Evolutionary conservation across 106 monocot genomes (phyloP), one percentile per base, ranked within the genome.

Genomic region (Phalaenopsis aphrodite): DNA sequence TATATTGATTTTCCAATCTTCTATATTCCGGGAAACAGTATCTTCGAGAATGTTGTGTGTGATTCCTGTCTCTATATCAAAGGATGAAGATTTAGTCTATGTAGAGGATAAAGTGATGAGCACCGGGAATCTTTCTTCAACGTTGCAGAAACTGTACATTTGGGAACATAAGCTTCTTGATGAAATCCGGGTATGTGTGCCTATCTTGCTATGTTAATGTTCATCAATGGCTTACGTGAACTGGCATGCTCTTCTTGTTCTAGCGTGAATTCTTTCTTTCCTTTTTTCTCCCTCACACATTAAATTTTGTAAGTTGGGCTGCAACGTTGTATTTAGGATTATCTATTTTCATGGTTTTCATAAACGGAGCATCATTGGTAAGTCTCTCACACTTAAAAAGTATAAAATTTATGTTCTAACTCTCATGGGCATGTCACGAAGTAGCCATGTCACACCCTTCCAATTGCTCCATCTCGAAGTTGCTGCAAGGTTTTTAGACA

Each of bases 151-250:
- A 74, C 80, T 92, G 73, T 85, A 88, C 80, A 81, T 89, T 72
- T 92, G 92, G 92, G 92, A 92, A 86, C 86, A 78, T 76, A 92
- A 92, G 82, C 89, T 92, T 58, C 85, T 89, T 72, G 78, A 83
- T 76, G 92, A 92, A 86, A 84, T 92, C 46, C 86, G 79, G 85
- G 92, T 92, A 83, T 81, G 85, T 76, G 41, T 76, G 41, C 19
- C 21, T 42, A 19, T 42, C 36, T 74, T 18, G 17, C 5, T 74
- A 43, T 74, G 17, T 42, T 74, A 43, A 12, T 74, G 30, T 71
- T 5, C 36, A 19, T 18, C 9, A 74, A 45, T 74, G 5, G 43
- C 42, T 74, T 11, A 23, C 16, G 12, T 16, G 69, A 11, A 69
- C 10, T 12, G 69, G 8, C 9, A 41, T 36, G 38, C 24, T 65